Base-by-base conservation (phyloP, 805 yeast genomes). In the Nakazawaea pomicola region DNA sequence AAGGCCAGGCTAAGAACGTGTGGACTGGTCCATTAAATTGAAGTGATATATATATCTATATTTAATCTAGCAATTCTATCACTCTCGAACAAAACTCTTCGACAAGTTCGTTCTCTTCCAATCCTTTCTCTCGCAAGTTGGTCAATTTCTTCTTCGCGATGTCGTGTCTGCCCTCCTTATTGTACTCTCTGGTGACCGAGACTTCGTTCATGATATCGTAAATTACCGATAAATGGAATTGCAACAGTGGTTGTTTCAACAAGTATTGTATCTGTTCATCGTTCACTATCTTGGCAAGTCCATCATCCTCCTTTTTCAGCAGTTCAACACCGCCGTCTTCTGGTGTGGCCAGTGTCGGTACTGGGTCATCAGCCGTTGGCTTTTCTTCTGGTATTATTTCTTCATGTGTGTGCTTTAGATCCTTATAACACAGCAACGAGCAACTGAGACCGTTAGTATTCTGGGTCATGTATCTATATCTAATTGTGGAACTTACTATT, bases 11-110 rank as follows among this genome's bases (percentile, higher is more conserved):
- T n/a, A 60, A 61, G 44, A 53, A 56, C 45, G 45, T 40, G 18
- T 57, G 60, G 60, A 39, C 33, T 12, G 60, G 58, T 20, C 16
- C n/a, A 14, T n/a, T 38, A 23, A 28, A 29, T 4, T 21, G 20
- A 23, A 14, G 21, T 9, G n/a, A 31, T 19, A 10, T 29, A 25
- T 20, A 19, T 24, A 8, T 15, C 4, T 25, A 21, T 25, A 45
- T 14, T 30, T 15, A 36, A 17, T 49, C 50, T 38, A 46, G 34
- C 29, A 60, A 49, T 18, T 50, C 52, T 23, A 72, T 46, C 4
- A 75, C 61, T 28, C 71, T 49, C 33, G 55, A 55, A 12, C 80
- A 74, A 57, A 85, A 83, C 49, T 83, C 91, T 55, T 84, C 90
- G 4, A 86, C 77, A 18, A 80, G 58, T 46, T 66, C 76, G 52